A percentile compares a stretch with the other conserved stretches of the same genome.
Evolutionary conservation across 129 eudicot genomes (phyloP).

Genomic region (Helianthus annuus): DNA sequence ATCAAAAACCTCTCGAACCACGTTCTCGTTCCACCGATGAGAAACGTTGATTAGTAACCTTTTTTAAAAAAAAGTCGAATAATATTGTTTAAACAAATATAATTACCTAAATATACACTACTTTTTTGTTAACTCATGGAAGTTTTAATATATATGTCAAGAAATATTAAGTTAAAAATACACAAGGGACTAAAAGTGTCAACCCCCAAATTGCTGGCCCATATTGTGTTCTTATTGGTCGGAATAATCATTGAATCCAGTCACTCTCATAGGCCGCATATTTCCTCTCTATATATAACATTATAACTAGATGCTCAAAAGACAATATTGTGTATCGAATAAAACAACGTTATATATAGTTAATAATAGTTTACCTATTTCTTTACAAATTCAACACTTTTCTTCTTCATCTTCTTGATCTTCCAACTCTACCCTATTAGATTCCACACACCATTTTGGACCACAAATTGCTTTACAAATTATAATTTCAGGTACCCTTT

Average conservation of each 20-base stretch:
- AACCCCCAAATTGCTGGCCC: slow-evolving; percentile 2
- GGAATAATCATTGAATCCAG: slow-evolving; percentile 37
- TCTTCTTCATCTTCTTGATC: slow-evolving; percentile 14
- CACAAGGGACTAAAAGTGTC: slow-evolving; percentile 29
- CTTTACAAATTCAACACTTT: slow-evolving; percentile 13
- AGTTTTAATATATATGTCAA: too few relatives aligned
- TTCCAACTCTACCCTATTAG: slow-evolving; percentile 27
- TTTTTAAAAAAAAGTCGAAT: too few relatives aligned
- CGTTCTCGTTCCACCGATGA: too few relatives aligned
- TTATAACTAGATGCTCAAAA: slow-evolving; percentile 5
- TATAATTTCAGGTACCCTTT: slow-evolving; percentile 28
- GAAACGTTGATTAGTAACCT: too few relatives aligned
- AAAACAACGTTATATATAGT: slow-evolving; percentile 11
- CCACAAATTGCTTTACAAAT: slow-evolving; percentile 9
- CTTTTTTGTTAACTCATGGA: too few relatives aligned
- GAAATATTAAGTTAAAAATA: background rate
- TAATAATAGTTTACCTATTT: background rate
- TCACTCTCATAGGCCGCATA: background rate
- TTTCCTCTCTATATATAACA: background rate
- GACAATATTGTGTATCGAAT: slow-evolving; percentile 9
- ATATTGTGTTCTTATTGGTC: slow-evolving; percentile 19
- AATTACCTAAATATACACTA: too few relatives aligned
- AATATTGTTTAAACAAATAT: too few relatives aligned
- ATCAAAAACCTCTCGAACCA: too few relatives aligned
- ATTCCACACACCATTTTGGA: slow-evolving; percentile 34